phyloP scores from a whole-genome alignment of 2,329 filamentous ascomycete species.

The Xylariales sp. region DNA sequence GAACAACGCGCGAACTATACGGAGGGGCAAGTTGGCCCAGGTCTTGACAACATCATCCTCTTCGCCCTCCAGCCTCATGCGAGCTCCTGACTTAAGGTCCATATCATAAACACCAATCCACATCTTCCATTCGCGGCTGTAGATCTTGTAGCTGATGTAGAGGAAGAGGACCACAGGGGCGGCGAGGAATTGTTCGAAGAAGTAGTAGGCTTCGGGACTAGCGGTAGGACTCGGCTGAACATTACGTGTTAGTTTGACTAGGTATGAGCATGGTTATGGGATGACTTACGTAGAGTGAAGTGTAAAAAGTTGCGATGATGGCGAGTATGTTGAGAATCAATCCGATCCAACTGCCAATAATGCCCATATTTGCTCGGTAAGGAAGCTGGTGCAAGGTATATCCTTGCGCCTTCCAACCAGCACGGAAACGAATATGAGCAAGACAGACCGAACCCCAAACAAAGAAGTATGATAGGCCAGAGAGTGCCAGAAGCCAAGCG shows the following conservation, averaged over 20 bases:
- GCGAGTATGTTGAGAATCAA: slow-evolving; percentile 63
- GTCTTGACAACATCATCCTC: slow-evolving; percentile 25
- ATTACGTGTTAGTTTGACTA: not conserved
- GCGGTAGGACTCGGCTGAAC: slow-evolving; percentile 27
- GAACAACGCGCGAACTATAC: slow-evolving; percentile 28
- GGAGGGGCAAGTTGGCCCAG: slow-evolving; percentile 29
- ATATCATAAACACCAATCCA: slow-evolving; percentile 55
- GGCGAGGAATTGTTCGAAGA: slow-evolving; percentile 58
- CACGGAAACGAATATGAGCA: slow-evolving; percentile 62
- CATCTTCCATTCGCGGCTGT: slow-evolving; percentile 45
- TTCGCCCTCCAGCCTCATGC: slow-evolving; percentile 48
- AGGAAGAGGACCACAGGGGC: slow-evolving; percentile 50
- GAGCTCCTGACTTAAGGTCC: slow-evolving; percentile 56
- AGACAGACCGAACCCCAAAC: slow-evolving; percentile 69
- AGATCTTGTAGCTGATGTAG: slow-evolving; percentile 65
- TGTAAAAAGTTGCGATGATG: slow-evolving; percentile 69
- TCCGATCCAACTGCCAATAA: slow-evolving; percentile 66
- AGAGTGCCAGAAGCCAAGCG: slow-evolving; percentile 65
- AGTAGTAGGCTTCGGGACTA: slow-evolving; percentile 36
- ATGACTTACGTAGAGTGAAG: slow-evolving; percentile 49
- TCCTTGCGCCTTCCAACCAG: slow-evolving; percentile 56
- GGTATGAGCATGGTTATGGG: not conserved
- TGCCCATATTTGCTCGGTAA: slow-evolving; percentile 45
- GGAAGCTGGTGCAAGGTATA: slow-evolving; percentile 45
- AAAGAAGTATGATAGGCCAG: slow-evolving; percentile 69